phyloP scores from a whole-genome alignment of 495 filamentous ascomycete species.

The Aspergillus saccharolyticus region DNA sequence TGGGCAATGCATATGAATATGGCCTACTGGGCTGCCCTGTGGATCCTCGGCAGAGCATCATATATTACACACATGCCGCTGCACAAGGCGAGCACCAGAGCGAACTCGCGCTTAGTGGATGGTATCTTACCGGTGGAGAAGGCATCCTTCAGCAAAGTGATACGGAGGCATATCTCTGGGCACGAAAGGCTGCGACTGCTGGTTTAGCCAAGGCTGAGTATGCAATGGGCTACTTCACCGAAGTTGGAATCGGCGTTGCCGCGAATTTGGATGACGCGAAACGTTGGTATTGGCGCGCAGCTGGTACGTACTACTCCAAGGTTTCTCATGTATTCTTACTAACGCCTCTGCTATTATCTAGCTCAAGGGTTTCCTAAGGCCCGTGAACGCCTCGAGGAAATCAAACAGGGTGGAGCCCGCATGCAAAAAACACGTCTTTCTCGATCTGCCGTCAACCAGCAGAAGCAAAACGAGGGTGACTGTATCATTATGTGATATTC shows the following conservation, averaged over 20 bases:
- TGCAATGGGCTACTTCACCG: slow-evolving; percentile 96
- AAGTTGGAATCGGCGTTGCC: slow-evolving; percentile 86
- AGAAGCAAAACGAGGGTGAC: slow-evolving; percentile 78
- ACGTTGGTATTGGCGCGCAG: slow-evolving; percentile 96
- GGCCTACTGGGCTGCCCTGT: slow-evolving; percentile 76
- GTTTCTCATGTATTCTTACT: slow-evolving; percentile 10
- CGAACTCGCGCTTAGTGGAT: slow-evolving; percentile 87
- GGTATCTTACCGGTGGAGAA: slow-evolving; percentile 91
- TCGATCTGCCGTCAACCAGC: slow-evolving; percentile 75
- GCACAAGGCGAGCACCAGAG: slow-evolving; percentile 92
- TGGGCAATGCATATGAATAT: slow-evolving; percentile 87
- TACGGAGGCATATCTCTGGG: slow-evolving; percentile 96
- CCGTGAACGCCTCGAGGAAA: slow-evolving; percentile 82
- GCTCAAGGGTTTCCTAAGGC: slow-evolving; percentile 94
- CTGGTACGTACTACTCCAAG: slow-evolving; percentile 60
- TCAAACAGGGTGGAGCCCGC: slow-evolving; percentile 70
- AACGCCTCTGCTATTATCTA: slow-evolving; percentile 31
- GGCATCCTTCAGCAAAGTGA: slow-evolving; percentile 88
- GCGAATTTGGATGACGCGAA: slow-evolving; percentile 91
- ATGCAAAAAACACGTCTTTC: slow-evolving; percentile 74
- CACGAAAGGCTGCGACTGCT: slow-evolving; percentile 80
- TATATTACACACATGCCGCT: slow-evolving; percentile 89
- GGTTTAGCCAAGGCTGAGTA: slow-evolving; percentile 90
- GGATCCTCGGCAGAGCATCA: slow-evolving; percentile 76
- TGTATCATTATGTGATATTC: slow-evolving; percentile 46